A percentile compares a stretch with the other conserved stretches of the same genome.
Conservation (phyloP, 805 yeast species). For the Metschnikowia matae region DNA sequence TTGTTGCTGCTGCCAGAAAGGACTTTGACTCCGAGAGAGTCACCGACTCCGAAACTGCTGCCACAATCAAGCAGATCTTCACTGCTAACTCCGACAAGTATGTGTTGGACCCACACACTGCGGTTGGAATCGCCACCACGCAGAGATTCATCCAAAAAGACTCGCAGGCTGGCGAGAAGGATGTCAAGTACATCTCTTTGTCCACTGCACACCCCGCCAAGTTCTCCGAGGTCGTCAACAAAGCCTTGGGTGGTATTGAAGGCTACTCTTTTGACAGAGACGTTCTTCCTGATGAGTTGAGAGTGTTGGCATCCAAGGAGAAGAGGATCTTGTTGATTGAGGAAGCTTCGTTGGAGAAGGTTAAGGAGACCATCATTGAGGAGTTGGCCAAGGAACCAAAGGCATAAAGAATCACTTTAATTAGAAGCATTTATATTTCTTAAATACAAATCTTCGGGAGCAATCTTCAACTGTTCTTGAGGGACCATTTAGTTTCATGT, state of each 20-base stretch:
- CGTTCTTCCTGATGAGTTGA: constrained; percentile 86
- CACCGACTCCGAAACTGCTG: constrained; percentile 70
- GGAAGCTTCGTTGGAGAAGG: constrained; percentile 65
- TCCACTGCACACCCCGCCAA: constrained; percentile 99
- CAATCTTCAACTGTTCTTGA: background rate
- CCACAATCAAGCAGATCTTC: constrained; percentile 72
- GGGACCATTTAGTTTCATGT: background rate
- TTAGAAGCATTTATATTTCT: background rate
- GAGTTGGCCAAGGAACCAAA: constrained; percentile 42
- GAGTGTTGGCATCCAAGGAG: constrained; percentile 62
- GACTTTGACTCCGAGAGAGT: constrained; percentile 81
- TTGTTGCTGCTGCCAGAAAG: constrained; percentile 59
- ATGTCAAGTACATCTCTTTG: constrained; percentile 61
- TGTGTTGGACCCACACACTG: constrained; percentile 93
- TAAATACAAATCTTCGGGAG: background rate
- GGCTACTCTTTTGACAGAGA: constrained; percentile 84
- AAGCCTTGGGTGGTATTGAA: constrained; percentile 59
- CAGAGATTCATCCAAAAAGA: constrained; percentile 54
- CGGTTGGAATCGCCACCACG: constrained; percentile 87
- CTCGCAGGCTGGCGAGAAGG: constrained; percentile 31
- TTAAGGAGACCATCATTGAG: constrained; percentile 72
- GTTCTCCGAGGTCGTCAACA: constrained; percentile 91
- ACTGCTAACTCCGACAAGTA: constrained; percentile 57
- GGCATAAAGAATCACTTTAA: background rate
- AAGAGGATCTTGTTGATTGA: constrained; percentile 72